Base-by-base conservation (phyloP, 129 eudicot species). In the Pittosporum tobira region DNA sequence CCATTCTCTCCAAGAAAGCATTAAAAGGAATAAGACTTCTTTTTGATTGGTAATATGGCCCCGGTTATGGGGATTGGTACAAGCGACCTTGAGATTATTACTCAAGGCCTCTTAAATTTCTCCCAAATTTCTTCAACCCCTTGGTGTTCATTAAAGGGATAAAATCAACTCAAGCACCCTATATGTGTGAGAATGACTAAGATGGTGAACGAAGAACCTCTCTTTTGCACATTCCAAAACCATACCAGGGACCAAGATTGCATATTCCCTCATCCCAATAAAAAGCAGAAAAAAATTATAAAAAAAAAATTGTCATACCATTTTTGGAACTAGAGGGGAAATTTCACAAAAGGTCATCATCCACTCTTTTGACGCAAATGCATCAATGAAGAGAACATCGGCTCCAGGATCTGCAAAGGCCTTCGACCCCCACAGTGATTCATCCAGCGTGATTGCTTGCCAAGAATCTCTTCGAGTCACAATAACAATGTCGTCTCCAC, bases 401-500 rank as follows among this genome's bases (percentile, higher is more conserved):
- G 98, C 98, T 59, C 98, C 98, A 29, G 95, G 94, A 59, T 83
- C 95, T 34, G 87, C 90, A 65, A 90, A 74, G 65, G 94, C 88
- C 46, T 80, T 79, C 36, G 95, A 66, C 71, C 95, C 80, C 94
- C 95, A 77, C 13, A 90, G 81, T 29, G 98, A 53, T 60, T 90
- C 98, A 53, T 86, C 98, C 51, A 85, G 46, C 47, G 98, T 86
- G 65, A 78, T 72, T 51, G 98, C 98, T 59, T 90, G 98, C 61
- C 98, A 94, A 59, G 98, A 83, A 76, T 90, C 98, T 26, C 95
- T 85, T 61, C 95, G 74, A 24, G 98, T 84, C 59, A 90, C 98
- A 62, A 90, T 90, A 54, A 90, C 90, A 63, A 90, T 90, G 71
- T 90, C 98, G 9, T 77, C 75, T 26, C 94, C 98, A 76, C 84